Base-by-base conservation (phyloP, 2,329 filamentous ascomycete genomes). In the Pezicula radicicola region DNA sequence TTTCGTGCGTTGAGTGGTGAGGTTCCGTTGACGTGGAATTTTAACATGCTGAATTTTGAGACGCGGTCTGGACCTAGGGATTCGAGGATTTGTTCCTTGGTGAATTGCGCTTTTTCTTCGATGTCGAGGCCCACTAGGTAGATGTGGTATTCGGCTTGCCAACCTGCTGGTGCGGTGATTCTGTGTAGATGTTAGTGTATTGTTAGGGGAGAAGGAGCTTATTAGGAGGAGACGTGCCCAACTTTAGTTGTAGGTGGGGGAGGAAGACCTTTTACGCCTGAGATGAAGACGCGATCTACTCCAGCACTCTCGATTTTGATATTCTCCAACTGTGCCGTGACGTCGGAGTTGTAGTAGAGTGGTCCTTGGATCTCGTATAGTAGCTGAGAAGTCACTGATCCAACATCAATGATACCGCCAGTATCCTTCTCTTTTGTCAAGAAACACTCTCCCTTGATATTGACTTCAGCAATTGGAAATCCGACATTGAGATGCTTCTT, bases 261-360 rank as follows among this genome's bases (percentile, higher is more conserved):
- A 0, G 74, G 69, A 3, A 66, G 64, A 8, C 69, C 71, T 46
- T 68, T 67, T 18, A 77, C 67, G 16, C 75, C 75, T 21, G 68
- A 68, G 12, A 82, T 50, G 3, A 73, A 71, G 2, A 82, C 75
- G 6, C 77, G 70, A 55, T 81, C 72, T 21, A 64, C 62, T 1
- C 71, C 72, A 5, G 76, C 50, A 53, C 81, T 73, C 52, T 79
- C 74, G 57, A 82, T 78, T 52, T 70, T 72, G 36, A 81, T 66
- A n/a, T 73, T 67, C 44, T 73, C 67, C 13, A 83, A 65, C 13
- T 78, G 60, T 0, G 79, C 79, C 0, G 75, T 80, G 28, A 82
- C 79, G 56, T 83, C 79, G 0, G 73, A 76, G 65, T 82, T 81
- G 68, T 73, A 79, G 60, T 83, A 83, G 70, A 72, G 76, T 0